A percentile compares a stretch with the other conserved stretches of the same genome.
Conservation (phyloP, 306 rosid genomes). For the Carpinus fangiana region DNA sequence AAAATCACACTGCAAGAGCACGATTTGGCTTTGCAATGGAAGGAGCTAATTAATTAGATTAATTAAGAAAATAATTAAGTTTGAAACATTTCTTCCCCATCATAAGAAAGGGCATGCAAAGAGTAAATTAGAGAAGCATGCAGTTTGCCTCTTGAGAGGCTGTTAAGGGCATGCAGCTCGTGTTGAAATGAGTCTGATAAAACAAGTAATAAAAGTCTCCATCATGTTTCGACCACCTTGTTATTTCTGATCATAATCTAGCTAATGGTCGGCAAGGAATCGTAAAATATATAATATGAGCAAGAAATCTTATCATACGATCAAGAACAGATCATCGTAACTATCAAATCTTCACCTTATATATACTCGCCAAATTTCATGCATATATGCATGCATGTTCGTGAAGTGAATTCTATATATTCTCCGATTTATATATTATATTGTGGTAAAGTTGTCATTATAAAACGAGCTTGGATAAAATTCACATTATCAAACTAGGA, state of each 20-base stretch:
- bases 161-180: too few species aligned
- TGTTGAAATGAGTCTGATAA: not conserved
- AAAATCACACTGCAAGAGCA: too few species aligned
- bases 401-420: not conserved
- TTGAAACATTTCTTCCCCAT: too few species aligned
- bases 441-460: not conserved
- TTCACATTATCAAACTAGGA: too few species aligned
- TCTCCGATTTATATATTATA: too few species aligned
- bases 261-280: not conserved
- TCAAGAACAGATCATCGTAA: not conserved
- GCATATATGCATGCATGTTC: not conserved
- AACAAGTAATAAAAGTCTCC: not conserved
- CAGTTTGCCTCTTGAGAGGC: too few species aligned
- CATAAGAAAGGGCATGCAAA: too few species aligned
- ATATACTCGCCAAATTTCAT: not conserved
- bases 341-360: not conserved
- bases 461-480: not conserved
- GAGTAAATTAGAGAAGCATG: too few species aligned
- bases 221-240: not conserved
- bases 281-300: not conserved
- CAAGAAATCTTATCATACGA: not conserved
- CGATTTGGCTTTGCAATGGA: too few species aligned
- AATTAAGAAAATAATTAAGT: too few species aligned
- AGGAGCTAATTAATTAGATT: too few species aligned
- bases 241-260: not conserved